A percentile compares a stretch with the other conserved stretches of the same genome.
Evolutionary conservation across 1,284 basidiomycete genomes (phyloP).

Genomic region (Ustilago vetiveriae): DNA sequence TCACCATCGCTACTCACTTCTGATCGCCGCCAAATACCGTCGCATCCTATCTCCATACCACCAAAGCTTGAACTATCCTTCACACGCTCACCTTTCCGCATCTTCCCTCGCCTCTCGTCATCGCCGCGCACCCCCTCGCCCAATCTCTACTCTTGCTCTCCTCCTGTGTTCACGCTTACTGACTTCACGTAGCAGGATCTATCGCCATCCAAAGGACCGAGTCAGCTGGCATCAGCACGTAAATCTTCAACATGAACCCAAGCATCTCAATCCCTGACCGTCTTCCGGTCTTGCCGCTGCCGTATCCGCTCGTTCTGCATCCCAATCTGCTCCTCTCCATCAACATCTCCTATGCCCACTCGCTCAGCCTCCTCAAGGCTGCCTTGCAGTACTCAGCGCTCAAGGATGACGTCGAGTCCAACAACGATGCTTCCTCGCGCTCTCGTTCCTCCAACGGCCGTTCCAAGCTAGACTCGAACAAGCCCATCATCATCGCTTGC

Average conservation of each 20-base stretch:
- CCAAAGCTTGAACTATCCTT: no score
- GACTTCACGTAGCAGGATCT: no score
- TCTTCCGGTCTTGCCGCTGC: constrained; percentile 61
- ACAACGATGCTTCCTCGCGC: constrained; percentile 19
- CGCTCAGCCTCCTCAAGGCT: constrained; percentile 64
- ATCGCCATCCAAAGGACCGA: no score
- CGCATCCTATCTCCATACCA: no score
- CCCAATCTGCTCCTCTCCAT: constrained; percentile 64
- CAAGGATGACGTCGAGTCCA: constrained; percentile 30
- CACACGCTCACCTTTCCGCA: no score
- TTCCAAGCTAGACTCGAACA: constrained; percentile 36
- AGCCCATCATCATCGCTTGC: constrained; percentile 60
- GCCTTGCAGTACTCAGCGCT: constrained; percentile 54
- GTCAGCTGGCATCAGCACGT: not conserved
- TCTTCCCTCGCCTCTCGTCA: no score
- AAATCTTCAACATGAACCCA: constrained; percentile 25
- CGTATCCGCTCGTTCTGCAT: constrained; percentile 64
- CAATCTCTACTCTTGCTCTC: no score
- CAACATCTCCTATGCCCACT: constrained; percentile 60
- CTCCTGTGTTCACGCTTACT: no score
- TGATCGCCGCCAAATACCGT: no score
- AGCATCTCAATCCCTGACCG: constrained; percentile 54
- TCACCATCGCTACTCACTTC: no score
- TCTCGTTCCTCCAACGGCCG: constrained; percentile 24
- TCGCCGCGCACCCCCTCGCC: no score